Percentiles rank a stretch among this genome's conserved stretches.
Evolutionary conservation across 2,329 filamentous ascomycete species (phyloP).

Genomic region (Penicillium capsulatum): DNA sequence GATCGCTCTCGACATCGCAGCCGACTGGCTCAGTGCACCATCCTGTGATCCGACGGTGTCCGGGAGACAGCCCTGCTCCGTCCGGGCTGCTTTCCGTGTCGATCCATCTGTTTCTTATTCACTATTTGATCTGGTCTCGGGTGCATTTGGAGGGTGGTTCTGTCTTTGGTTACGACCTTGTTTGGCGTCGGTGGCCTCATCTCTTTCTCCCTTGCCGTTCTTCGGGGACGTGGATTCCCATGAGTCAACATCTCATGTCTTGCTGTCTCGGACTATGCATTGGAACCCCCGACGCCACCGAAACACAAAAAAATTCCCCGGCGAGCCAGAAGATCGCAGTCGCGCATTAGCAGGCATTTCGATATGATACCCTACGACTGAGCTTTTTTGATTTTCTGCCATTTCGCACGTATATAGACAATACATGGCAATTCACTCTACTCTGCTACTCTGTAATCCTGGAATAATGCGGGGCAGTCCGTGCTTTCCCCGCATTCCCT

Average conservation of each 20-base stretch:
- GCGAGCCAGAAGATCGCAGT: constrained; percentile 32
- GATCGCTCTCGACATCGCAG: constrained; percentile 39
- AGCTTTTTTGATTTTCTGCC: constrained; percentile 28
- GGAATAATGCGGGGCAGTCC: constrained; percentile 30
- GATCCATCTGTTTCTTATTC: constrained; percentile 10
- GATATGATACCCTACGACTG: constrained; percentile 43
- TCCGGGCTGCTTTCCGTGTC: no score
- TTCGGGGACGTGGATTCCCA: background rate
- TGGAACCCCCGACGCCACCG: constrained; percentile 15
- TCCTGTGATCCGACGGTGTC: constrained; percentile 32
- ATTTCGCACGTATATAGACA: constrained; percentile 15
- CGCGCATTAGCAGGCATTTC: constrained; percentile 41
- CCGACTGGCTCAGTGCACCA: constrained; percentile 32
- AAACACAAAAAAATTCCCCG: constrained; percentile 15
- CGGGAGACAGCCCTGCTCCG: constrained; percentile 3
- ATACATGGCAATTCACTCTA: constrained; percentile 8
- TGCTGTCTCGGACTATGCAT: constrained; percentile 1
- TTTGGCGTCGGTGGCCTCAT: constrained; percentile 22
- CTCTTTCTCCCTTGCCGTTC: constrained; percentile 3
- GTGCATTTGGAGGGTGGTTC: constrained; percentile 27
- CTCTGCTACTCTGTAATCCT: no score
- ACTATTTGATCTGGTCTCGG: constrained; percentile 18
- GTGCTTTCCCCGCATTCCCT: constrained; percentile 9
- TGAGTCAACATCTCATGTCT: no score
- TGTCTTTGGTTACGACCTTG: constrained; percentile 24